Evolutionary conservation across 805 yeast genomes (phyloP).

Genomic region (Ogataea trehaloabstinens): DNA sequence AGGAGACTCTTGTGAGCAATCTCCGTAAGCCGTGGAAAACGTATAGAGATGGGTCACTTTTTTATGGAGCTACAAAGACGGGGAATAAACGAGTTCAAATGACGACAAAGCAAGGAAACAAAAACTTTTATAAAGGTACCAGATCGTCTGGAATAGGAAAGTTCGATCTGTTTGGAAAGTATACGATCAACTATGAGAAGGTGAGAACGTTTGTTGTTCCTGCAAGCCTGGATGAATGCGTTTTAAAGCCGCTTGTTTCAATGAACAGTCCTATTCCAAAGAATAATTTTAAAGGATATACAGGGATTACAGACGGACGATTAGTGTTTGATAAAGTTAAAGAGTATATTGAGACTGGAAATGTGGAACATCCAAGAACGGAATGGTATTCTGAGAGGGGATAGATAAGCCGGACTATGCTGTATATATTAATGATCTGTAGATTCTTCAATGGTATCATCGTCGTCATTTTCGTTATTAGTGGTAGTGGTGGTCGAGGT

Average conservation of each 20-base stretch:
- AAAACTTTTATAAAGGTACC: conserved; percentile 93
- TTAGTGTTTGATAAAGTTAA: conserved; percentile 68
- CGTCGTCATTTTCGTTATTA: conserved; percentile 8
- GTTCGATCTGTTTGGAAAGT: conserved; percentile 70
- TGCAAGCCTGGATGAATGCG: conserved; percentile 26
- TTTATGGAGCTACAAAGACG: conserved; percentile 73
- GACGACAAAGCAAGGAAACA: conserved; percentile 92
- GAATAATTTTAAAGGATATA: conserved; percentile 68
- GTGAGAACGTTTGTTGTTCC: conserved; percentile 93
- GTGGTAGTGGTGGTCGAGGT: conserved; percentile 15
- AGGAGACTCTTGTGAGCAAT: conserved; percentile 40
- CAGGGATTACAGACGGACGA: conserved; percentile 66
- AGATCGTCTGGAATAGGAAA: conserved; percentile 91
- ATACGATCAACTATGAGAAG: conserved; percentile 74
- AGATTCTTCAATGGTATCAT: conserved; percentile 16
- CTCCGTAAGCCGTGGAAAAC: conserved; percentile 89
- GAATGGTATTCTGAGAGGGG: conserved; percentile 32
- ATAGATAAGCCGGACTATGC: too few species aligned
- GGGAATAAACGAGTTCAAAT: conserved; percentile 84
- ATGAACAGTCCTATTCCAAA: conserved; percentile 67
- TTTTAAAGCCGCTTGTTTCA: conserved; percentile 74
- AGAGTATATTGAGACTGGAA: conserved; percentile 76
- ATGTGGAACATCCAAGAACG: conserved; percentile 36
- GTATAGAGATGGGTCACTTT: conserved; percentile 75
- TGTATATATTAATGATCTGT: too few species aligned